These are phyloP conservation scores for Rhododendron ferrugineum DNA, from an alignment of 148 eudicot species.

Conservation along the genomic window DNA sequence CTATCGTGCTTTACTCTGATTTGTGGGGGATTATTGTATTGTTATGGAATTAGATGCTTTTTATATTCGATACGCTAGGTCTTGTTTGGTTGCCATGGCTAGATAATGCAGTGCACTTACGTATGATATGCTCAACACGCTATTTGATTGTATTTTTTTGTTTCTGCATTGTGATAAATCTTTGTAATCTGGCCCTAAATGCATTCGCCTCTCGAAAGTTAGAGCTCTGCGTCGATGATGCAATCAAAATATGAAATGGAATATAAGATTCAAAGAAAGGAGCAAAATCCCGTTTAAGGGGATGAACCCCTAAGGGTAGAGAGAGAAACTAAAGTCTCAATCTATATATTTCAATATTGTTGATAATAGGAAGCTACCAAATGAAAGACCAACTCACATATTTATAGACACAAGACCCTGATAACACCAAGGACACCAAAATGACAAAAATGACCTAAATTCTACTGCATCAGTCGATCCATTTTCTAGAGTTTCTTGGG, in stretches of 20 bases:
- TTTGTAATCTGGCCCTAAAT: not conserved
- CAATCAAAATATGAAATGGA: not conserved
- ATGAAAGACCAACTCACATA: not conserved
- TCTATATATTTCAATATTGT: not conserved
- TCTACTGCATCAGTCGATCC: not conserved
- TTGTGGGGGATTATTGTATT: not conserved
- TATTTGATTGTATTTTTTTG: not conserved
- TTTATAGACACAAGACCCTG: not conserved
- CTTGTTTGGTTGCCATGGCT: not conserved
- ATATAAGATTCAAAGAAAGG: not conserved
- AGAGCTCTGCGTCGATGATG: not conserved
- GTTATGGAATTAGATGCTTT: not conserved
- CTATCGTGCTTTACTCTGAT: not conserved
- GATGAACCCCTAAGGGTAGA: not conserved
- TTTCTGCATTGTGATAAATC: not conserved
- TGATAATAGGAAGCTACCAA: not conserved
- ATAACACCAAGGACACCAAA: not conserved
- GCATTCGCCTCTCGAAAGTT: not conserved
- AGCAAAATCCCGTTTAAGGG: not conserved
- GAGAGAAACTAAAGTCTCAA: too few species aligned
- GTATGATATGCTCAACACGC: not conserved
- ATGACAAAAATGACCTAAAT: not conserved
- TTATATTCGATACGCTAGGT: not conserved
- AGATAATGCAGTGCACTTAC: not conserved
- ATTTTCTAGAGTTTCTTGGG: not conserved